These are phyloP conservation scores for Hypoxylon cercidicola DNA, from an alignment of 495 filamentous ascomycete genomes.

Conservation along the genomic window DNA sequence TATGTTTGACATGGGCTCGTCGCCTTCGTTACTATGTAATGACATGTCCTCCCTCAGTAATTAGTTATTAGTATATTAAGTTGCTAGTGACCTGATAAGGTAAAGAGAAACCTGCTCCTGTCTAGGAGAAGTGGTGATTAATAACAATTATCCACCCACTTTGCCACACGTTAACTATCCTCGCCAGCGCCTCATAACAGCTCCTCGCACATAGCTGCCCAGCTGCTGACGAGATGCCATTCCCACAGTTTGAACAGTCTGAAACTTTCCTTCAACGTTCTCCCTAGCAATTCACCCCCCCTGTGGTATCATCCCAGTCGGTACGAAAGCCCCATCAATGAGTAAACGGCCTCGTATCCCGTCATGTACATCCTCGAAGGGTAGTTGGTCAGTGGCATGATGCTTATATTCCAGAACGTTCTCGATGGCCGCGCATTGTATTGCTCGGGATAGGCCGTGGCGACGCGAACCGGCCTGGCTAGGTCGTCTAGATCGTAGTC, in stretches of 20 bases:
- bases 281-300: neutral
- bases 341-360: constrained; percentile 5
- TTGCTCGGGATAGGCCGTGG: neutral
- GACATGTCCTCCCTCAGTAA: neutral
- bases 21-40: neutral
- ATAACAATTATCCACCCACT: neutral
- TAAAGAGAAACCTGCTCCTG: neutral
- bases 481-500: constrained; percentile 23
- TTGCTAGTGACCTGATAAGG: neutral
- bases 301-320: constrained; percentile 10
- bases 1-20: constrained; percentile 5
- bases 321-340: constrained; percentile 11
- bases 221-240: neutral
- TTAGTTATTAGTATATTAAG: neutral
- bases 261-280: neutral
- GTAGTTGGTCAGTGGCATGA: neutral
- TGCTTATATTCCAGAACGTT: neutral
- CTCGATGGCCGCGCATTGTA: constrained; percentile 6
- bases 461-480: neutral
- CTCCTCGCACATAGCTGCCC: neutral
- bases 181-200: neutral
- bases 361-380: constrained; percentile 1
- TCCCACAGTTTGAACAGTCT: neutral
- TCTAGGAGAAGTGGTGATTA: neutral
- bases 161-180: neutral